Conservation (phyloP, 805 yeast genomes). For the Starmera pachycereana region DNA sequence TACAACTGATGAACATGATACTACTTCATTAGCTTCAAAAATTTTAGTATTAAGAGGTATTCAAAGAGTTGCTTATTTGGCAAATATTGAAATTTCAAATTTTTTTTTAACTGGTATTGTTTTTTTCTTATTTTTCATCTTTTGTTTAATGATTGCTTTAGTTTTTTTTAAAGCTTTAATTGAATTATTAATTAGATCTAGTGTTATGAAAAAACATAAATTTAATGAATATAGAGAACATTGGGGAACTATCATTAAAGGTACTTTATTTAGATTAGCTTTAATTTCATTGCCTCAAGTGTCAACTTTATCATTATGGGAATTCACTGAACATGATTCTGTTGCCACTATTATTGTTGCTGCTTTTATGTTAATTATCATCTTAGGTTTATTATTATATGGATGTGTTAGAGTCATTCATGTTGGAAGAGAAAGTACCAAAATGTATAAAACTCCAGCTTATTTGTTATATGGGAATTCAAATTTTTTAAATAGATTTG, state of each 20-base stretch:
- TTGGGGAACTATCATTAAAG: constrained; percentile 82
- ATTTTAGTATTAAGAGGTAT: constrained; percentile 83
- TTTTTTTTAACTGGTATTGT: constrained; percentile 80
- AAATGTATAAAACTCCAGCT: constrained; percentile 82
- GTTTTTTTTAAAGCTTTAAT: constrained; percentile 57
- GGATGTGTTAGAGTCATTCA: constrained; percentile 67
- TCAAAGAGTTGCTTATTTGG: constrained; percentile 79
- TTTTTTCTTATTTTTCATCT: constrained; percentile 71
- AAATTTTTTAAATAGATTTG: constrained; percentile 72
- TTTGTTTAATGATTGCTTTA: constrained; percentile 43
- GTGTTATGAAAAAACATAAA: constrained; percentile 47
- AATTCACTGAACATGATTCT: constrained; percentile 74
- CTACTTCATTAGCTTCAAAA: constrained; percentile 45
- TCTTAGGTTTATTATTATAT: constrained; percentile 49
- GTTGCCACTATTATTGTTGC: constrained; percentile 79
- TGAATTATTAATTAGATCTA: constrained; percentile 52
- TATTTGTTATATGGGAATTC: constrained; percentile 82
- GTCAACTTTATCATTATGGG: constrained; percentile 77
- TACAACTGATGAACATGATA: constrained; percentile 61
- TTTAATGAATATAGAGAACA: constrained; percentile 70
- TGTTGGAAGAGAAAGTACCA: constrained; percentile 64
- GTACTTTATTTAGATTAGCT: constrained; percentile 75
- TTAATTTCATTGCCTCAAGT: constrained; percentile 84
- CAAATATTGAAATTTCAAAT: constrained; percentile 78
- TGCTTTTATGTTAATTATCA: constrained; percentile 49